Evolutionary conservation across 495 filamentous ascomycete genomes (phyloP).

Genomic region (Aspergillus avenaceus): DNA sequence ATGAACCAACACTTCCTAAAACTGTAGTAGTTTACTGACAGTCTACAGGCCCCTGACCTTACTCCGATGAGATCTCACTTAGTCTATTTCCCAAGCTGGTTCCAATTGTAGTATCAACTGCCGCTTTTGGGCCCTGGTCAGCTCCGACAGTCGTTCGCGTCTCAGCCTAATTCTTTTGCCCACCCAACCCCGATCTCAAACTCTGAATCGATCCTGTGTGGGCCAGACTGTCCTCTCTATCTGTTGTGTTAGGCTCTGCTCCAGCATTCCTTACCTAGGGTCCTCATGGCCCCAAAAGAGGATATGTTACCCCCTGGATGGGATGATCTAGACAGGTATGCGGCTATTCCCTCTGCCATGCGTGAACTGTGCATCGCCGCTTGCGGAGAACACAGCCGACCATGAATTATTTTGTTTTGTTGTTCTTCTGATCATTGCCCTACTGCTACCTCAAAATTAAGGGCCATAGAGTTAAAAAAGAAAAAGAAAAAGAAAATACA

Average conservation of each 20-base stretch:
- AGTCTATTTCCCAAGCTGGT: not conserved
- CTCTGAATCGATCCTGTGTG: conserved; percentile 6
- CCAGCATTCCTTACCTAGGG: conserved; percentile 40
- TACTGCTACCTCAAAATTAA: too few relatives aligned
- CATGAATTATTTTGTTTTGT: not conserved
- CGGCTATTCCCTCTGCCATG: conserved; percentile 6
- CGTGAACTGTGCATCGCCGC: conserved; percentile 7
- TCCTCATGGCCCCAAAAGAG: conserved; percentile 47
- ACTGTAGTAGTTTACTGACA: not conserved
- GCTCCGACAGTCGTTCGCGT: conserved; percentile 18
- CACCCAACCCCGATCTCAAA: conserved; percentile 3
- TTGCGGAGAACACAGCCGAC: not conserved
- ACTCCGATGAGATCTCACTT: not conserved
- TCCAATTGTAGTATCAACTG: conserved; percentile 11
- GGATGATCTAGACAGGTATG: conserved; percentile 48
- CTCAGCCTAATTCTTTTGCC: not conserved
- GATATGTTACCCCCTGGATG: conserved; percentile 46
- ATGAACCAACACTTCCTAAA: not conserved
- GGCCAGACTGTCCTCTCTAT: conserved; percentile 7
- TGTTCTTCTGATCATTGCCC: too few relatives aligned
- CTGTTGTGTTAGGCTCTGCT: conserved; percentile 7
- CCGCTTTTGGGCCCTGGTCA: conserved; percentile 13
- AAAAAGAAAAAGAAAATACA: too few relatives aligned
- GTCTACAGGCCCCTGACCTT: not conserved
- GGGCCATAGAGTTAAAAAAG: too few relatives aligned